Percentiles rank a stretch among this genome's conserved stretches.
Conservation (phyloP, 257 asterid genomes). For the Jaltomata sinuosa region DNA sequence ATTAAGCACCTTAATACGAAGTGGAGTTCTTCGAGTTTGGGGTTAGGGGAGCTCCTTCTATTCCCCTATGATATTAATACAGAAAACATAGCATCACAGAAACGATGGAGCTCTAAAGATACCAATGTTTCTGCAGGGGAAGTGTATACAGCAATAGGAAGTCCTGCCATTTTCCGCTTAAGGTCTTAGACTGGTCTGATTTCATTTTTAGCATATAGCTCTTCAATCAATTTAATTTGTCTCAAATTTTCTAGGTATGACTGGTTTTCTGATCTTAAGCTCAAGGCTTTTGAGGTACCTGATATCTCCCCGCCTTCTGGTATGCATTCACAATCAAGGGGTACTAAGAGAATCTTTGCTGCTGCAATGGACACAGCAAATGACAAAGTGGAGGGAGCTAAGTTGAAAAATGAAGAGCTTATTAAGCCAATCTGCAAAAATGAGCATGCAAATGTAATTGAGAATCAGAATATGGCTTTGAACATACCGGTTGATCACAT, state of each 20-base stretch:
- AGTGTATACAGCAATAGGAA: constrained; percentile 42
- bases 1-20: constrained; percentile 67
- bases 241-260: constrained; percentile 51
- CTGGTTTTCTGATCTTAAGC: constrained; percentile 47
- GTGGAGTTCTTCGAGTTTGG: constrained; percentile 52
- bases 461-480: constrained; percentile 23
- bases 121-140: constrained; percentile 54
- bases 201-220: background rate
- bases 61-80: constrained; percentile 46
- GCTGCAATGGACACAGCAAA: constrained; percentile 12
- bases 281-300: constrained; percentile 17
- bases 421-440: constrained; percentile 13
- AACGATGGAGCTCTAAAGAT: constrained; percentile 64
- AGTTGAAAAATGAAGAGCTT: constrained; percentile 20
- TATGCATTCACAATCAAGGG: constrained; percentile 21
- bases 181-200: constrained; percentile 40
- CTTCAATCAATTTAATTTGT: background rate
- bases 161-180: constrained; percentile 70
- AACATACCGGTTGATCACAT: constrained; percentile 11
- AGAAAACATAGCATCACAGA: constrained; percentile 41
- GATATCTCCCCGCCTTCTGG: constrained; percentile 21
- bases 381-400: constrained; percentile 12
- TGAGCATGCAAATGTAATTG: constrained; percentile 22
- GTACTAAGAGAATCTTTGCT: constrained; percentile 16
- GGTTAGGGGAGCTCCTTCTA: constrained; percentile 51